Base-by-base conservation (phyloP, 2,329 filamentous ascomycete genomes). In the Aspergillus udagawae region DNA sequence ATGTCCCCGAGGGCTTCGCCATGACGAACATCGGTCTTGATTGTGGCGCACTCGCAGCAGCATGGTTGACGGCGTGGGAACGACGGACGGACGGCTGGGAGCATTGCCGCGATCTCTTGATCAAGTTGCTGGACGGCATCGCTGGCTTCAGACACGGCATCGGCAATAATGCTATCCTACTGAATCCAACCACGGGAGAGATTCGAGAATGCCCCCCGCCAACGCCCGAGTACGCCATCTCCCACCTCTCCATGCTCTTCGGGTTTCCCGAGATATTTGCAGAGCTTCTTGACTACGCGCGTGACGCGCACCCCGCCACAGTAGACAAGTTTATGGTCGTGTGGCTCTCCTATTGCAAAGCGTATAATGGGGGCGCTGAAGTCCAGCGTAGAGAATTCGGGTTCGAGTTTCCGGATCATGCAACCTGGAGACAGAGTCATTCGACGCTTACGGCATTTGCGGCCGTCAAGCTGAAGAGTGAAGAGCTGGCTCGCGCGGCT, bases 51-150 rank as follows among this genome's bases (percentile, higher is more conserved):
- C 72, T 86, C 1, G 83, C 83, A 0, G 79, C 79, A 2, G 79
- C 78, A 0, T 86, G 83, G 81, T 74, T 86, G 0, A 77, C 85
- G 1, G 84, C 84, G 56, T 86, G 82, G 80, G 84, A 86, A 64
- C 77, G 83, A 0, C 79, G 79, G 1, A 81, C 82, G 0, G 71
- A 80, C 0, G 73, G 80, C 2, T 83, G 80, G 80, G 70, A 83
- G 53, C 79, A 83, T 62, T 78, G 82, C 1, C 75, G 73, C 28
- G 63, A 69, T 1, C 85, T 83, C 65, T 75, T 87, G 0, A 74
- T 73, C 7, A 72, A 74, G 27, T 80, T 79, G 0, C 73, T 82
- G 10, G 67, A 71, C 4, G 82, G 83, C 2, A 85, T 85, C 52
- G 80, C 78, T 0, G 73, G 74, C 10, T 74, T 87, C 4, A 83